Evolutionary conservation across 768 basidiomycete genomes (phyloP).

Genomic region (Daedaleopsis sinensis): DNA sequence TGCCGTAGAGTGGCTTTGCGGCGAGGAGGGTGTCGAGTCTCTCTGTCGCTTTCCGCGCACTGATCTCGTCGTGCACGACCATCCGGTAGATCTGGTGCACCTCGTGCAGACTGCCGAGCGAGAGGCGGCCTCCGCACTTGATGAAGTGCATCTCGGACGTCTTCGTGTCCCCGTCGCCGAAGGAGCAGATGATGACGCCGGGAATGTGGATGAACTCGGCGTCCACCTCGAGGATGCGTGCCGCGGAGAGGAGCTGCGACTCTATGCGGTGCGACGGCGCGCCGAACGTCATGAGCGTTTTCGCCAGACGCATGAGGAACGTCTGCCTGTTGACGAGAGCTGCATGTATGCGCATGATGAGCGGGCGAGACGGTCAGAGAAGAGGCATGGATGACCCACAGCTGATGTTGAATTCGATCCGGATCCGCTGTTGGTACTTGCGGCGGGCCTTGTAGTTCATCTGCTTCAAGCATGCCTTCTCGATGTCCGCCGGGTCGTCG

Average conservation of each 20-base stretch:
- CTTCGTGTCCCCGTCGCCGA: slow-evolving; percentile 88
- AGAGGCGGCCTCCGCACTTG: slow-evolving; percentile 74
- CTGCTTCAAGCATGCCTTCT: slow-evolving; percentile 58
- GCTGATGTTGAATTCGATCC: slow-evolving; percentile 75
- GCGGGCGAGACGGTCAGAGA: not conserved
- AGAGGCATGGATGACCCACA: slow-evolving; percentile 44
- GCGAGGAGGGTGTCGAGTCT: slow-evolving; percentile 65
- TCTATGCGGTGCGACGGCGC: slow-evolving; percentile 94
- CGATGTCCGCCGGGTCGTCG: slow-evolving; percentile 64
- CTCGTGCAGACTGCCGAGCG: slow-evolving; percentile 82
- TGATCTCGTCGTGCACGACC: slow-evolving; percentile 92
- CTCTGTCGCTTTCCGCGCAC: slow-evolving; percentile 73
- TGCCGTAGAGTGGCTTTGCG: slow-evolving; percentile 64
- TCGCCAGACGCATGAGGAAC: slow-evolving; percentile 84
- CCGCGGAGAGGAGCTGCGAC: slow-evolving; percentile 86
- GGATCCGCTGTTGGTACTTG: slow-evolving; percentile 64
- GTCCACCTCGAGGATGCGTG: slow-evolving; percentile 86
- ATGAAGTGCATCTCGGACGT: slow-evolving; percentile 90
- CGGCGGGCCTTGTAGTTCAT: slow-evolving; percentile 72
- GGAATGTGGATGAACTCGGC: slow-evolving; percentile 91
- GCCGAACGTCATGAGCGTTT: slow-evolving; percentile 88
- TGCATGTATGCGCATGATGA: slow-evolving; percentile 26
- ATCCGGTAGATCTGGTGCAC: slow-evolving; percentile 84
- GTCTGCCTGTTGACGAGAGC: slow-evolving; percentile 82
- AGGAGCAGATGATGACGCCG: slow-evolving; percentile 81